Evolutionary conservation across 768 basidiomycete genomes (phyloP).

Genomic region (Aureoboletus auriporus): DNA sequence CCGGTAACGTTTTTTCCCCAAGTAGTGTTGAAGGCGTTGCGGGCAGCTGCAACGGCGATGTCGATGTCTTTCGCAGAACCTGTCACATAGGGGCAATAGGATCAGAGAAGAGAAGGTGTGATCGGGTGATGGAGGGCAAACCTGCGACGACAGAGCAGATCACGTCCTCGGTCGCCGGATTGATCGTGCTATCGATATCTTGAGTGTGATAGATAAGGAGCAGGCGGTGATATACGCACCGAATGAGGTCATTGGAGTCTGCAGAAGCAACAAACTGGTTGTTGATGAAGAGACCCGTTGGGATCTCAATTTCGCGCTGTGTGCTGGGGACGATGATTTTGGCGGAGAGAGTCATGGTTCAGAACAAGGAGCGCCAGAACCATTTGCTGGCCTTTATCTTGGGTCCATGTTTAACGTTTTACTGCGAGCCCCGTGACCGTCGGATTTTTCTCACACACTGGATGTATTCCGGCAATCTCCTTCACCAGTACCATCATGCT

Average conservation of each 20-base stretch:
- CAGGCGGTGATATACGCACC: conserved; percentile 39
- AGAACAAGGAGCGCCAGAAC: not conserved
- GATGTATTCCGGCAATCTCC: conserved; percentile 12
- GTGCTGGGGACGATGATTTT: conserved; percentile 39
- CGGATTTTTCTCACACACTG: conserved; percentile 16
- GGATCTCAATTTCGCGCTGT: conserved; percentile 54
- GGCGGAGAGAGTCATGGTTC: conserved; percentile 44
- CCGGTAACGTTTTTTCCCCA: conserved; percentile 92
- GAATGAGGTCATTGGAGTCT: conserved; percentile 60
- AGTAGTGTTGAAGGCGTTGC: conserved; percentile 74
- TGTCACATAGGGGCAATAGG: conserved; percentile 22
- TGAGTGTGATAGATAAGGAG: conserved; percentile 12
- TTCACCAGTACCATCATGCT: conserved; percentile 31
- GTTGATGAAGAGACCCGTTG: conserved; percentile 88
- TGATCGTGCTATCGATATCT: conserved; percentile 51
- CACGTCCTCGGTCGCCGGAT: conserved; percentile 76
- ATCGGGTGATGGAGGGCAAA: conserved; percentile 14
- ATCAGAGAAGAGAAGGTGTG: not conserved
- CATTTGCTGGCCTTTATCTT: too few relatives aligned
- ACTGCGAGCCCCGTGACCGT: not conserved
- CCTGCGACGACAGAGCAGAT: conserved; percentile 69
- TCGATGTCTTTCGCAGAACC: conserved; percentile 78
- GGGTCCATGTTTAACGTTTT: too few relatives aligned
- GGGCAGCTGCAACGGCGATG: conserved; percentile 76
- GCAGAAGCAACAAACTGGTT: conserved; percentile 81